Percentiles rank a stretch among this genome's conserved stretches.
These are phyloP conservation scores for Mariannaea sp. DNA, from an alignment of 2,329 filamentous ascomycete species.

Conservation along the genomic window DNA sequence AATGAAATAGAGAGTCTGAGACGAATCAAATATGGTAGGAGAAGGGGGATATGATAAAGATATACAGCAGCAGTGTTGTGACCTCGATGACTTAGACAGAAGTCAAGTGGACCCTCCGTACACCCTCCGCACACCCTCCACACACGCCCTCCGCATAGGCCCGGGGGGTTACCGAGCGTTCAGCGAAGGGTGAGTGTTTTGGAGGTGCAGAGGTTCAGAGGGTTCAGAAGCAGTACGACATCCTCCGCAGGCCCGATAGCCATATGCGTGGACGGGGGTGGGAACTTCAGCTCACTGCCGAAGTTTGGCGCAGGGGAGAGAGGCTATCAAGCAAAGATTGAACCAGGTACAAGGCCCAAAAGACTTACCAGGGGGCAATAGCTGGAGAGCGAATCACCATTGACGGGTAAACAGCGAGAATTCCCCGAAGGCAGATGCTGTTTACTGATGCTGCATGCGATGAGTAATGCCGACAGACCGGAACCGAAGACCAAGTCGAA, in stretches of 20 bases:
- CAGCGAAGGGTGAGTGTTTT: slow-evolving; percentile 17
- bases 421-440: slow-evolving; percentile 26
- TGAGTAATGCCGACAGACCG: slow-evolving; percentile 22
- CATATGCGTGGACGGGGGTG: slow-evolving; percentile 10
- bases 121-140: slow-evolving; percentile 23
- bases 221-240: slow-evolving; percentile 13
- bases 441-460: too few relatives aligned
- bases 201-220: slow-evolving; percentile 12
- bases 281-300: slow-evolving; percentile 24
- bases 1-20: slow-evolving; percentile 10
- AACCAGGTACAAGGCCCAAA: slow-evolving; percentile 27
- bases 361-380: slow-evolving; percentile 35
- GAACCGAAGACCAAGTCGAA: slow-evolving; percentile 9
- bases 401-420: slow-evolving; percentile 32
- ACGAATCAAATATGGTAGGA: slow-evolving; percentile 9
- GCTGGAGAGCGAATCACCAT: slow-evolving; percentile 10
- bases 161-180: slow-evolving; percentile 28
- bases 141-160: slow-evolving; percentile 28
- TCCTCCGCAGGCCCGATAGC: slow-evolving; percentile 36
- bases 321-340: slow-evolving; percentile 19
- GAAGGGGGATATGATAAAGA: slow-evolving; percentile 32
- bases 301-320: slow-evolving; percentile 29
- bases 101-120: slow-evolving; percentile 39
- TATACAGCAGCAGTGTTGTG: slow-evolving; percentile 36
- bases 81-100: slow-evolving; percentile 38